Evolutionary conservation across 805 yeast genomes (phyloP).

Genomic region (Spathaspora arborariae): DNA sequence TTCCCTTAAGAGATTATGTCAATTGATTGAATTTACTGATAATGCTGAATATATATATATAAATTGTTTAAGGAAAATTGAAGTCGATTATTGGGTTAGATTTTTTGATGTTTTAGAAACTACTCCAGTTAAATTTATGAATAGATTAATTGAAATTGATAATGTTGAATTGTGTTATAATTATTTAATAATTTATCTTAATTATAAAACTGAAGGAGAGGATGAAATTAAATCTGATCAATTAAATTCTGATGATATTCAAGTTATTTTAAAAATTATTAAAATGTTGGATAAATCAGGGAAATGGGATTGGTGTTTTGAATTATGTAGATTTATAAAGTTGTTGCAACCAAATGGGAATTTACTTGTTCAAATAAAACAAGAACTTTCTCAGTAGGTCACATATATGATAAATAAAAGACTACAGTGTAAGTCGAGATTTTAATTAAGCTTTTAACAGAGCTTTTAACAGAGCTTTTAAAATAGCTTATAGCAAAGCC

Average conservation of each 20-base stretch:
- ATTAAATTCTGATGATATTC: constrained; percentile 32
- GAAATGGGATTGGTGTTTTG: constrained; percentile 52
- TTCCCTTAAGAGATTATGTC: constrained; percentile 15
- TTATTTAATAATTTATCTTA: constrained; percentile 49
- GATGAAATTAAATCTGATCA: constrained; percentile 9
- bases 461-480: too few species aligned
- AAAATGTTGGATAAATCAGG: constrained; percentile 37
- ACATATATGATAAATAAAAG: too few species aligned
- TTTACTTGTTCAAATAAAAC: constrained; percentile 17
- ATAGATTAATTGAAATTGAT: constrained; percentile 33
- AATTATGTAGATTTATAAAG: constrained; percentile 51
- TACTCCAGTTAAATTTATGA: constrained; percentile 45
- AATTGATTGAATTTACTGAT: constrained; percentile 16
- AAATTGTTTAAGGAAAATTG: constrained; percentile 58
- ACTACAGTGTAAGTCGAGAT: too few species aligned
- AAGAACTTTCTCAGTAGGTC: constrained; percentile 3
- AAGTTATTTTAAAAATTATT: constrained; percentile 41
- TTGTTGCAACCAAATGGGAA: constrained; percentile 43
- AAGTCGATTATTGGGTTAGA: constrained; percentile 49
- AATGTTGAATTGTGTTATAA: constrained; percentile 50
- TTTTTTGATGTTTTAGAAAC: constrained; percentile 40
- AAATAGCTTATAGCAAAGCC: too few species aligned
- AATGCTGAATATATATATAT: constrained; percentile 36
- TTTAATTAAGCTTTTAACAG: too few species aligned
- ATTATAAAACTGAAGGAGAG: constrained; percentile 41